phyloP scores from a whole-genome alignment of 2,329 filamentous ascomycete species.

The Huntiella abstrusa region DNA sequence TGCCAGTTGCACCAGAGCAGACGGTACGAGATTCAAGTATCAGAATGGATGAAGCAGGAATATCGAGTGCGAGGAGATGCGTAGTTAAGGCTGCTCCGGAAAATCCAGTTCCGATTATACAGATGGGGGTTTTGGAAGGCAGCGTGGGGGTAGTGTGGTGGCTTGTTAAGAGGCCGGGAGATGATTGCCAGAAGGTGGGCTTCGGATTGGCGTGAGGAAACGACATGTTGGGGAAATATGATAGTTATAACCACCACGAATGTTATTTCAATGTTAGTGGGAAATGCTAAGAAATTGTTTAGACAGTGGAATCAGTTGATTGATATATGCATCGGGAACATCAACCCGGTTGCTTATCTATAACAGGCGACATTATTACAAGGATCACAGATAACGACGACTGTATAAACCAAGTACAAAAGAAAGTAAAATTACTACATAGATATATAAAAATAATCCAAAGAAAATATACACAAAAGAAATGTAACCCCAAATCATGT shows the following conservation, averaged over 20 bases:
- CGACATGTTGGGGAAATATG: not conserved
- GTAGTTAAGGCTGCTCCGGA: slow-evolving; percentile 26
- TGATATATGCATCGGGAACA: too few species aligned
- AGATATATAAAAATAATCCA: not conserved
- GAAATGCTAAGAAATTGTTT: not conserved
- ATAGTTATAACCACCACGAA: too few species aligned
- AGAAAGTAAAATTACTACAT: not conserved
- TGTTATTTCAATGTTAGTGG: not conserved
- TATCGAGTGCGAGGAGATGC: slow-evolving; percentile 17
- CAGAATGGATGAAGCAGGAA: slow-evolving; percentile 13
- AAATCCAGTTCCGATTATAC: slow-evolving; percentile 29
- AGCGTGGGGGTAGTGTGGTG: slow-evolving; percentile 21
- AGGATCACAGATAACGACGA: too few species aligned
- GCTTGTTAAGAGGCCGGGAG: slow-evolving; percentile 22
- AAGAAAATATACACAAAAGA: not conserved
- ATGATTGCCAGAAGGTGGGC: slow-evolving; percentile 24
- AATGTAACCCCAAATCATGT: not conserved
- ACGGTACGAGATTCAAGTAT: slow-evolving; percentile 20
- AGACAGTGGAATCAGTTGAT: not conserved
- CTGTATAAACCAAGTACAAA: not conserved
- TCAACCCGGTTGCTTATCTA: too few species aligned
- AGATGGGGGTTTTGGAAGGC: slow-evolving; percentile 23
- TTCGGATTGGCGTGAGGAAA: slow-evolving; percentile 15
- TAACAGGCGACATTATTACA: too few species aligned
- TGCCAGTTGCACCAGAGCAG: slow-evolving; percentile 22